Conservation (phyloP, 176 grass and related monocot genomes). For the Avena insularis region DNA sequence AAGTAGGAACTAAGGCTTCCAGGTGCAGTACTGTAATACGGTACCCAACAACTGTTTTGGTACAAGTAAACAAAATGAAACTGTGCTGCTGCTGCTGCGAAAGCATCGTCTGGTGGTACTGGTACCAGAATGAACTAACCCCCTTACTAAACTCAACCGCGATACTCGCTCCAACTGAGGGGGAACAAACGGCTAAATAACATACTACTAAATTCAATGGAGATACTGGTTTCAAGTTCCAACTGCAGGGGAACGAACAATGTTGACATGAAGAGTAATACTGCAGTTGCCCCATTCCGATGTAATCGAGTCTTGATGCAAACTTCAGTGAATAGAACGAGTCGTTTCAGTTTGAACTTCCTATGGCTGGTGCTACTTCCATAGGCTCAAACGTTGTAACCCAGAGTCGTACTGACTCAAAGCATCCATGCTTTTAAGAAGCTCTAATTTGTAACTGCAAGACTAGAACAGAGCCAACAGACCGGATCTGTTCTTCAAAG, state of each 20-base stretch:
- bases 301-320: neutral
- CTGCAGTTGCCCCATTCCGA: constrained; percentile 16
- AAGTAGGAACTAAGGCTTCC: neutral
- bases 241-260: neutral
- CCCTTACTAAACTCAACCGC: neutral
- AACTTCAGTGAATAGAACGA: neutral
- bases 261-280: neutral
- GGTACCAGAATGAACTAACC: constrained; percentile 36
- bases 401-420: neutral
- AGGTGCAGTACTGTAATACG: constrained; percentile 1
- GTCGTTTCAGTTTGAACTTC: neutral
- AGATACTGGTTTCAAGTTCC: constrained; percentile 3
- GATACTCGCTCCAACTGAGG: constrained; percentile 22
- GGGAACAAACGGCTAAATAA: neutral
- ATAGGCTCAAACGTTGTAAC: neutral
- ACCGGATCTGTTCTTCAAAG: constrained; percentile 39
- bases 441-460: neutral
- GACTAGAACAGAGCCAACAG: neutral
- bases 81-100: constrained; percentile 23
- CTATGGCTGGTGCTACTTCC: neutral
- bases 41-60: constrained; percentile 27
- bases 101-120: constrained; percentile 39
- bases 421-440: neutral
- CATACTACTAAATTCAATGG: constrained; percentile 15
- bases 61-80: constrained; percentile 28